Evolutionary conservation across 192 early-diverging fungal genomes (phyloP).

Genomic region (Thamnidium elegans): DNA sequence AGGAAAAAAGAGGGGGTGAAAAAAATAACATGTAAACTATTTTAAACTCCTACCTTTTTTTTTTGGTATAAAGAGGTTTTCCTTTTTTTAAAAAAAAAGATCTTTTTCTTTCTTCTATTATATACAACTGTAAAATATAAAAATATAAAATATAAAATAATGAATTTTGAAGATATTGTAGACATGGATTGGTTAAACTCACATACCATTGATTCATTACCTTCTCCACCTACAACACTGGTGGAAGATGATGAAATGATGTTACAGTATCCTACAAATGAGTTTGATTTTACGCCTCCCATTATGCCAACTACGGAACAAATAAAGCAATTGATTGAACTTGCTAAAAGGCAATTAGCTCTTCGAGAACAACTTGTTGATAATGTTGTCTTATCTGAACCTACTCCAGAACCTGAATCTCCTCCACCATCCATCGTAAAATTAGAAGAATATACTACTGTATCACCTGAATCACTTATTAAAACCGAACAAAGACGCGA

Average conservation of each 20-base stretch:
- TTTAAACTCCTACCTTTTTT: not conserved
- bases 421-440: too few species aligned
- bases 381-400: too few species aligned
- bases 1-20: not conserved
- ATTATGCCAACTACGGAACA: conserved; percentile 24
- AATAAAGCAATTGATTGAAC: conserved; percentile 31
- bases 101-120: conserved; percentile 3
- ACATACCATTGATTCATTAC: conserved; percentile 16
- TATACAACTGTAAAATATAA: not conserved
- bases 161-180: conserved; percentile 39
- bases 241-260: not conserved
- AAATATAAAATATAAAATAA: not conserved
- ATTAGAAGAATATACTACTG: too few species aligned
- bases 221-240: conserved; percentile 1
- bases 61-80: not conserved
- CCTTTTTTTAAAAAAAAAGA: not conserved
- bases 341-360: conserved; percentile 27
- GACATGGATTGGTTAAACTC: conserved; percentile 41
- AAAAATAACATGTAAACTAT: too few species aligned
- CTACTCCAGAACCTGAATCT: too few species aligned
- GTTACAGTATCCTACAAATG: not conserved
- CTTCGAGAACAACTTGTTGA: conserved; percentile 20
- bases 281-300: not conserved
- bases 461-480: too few species aligned
- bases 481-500: not conserved